Evolutionary conservation across 106 monocot genomes (phyloP).

Genomic region (Allium sativum): DNA sequence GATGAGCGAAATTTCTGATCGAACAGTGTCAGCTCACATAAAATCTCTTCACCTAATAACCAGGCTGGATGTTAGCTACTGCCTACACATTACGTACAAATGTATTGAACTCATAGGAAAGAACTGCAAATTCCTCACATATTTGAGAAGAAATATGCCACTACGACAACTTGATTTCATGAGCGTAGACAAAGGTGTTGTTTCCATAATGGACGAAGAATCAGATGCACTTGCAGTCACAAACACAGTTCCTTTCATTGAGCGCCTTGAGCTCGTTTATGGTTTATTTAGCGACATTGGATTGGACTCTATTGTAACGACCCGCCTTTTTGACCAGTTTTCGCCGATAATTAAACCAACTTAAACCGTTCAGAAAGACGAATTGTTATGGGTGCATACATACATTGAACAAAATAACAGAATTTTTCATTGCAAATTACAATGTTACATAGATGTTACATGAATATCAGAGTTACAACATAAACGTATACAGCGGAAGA

Average conservation of each 20-base stretch:
- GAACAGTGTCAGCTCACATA: slow-evolving; percentile 8
- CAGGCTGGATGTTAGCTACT: slow-evolving; percentile 51
- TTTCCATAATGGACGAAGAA: slow-evolving; percentile 17
- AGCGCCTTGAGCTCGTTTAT: slow-evolving; percentile 40
- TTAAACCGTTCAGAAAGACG: too few species aligned
- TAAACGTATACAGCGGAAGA: too few species aligned
- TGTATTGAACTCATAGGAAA: slow-evolving; percentile 34
- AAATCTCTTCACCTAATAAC: slow-evolving; percentile 13
- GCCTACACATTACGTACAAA: slow-evolving; percentile 27
- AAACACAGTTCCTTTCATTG: slow-evolving; percentile 26
- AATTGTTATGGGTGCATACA: too few species aligned
- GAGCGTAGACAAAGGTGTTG: slow-evolving; percentile 1
- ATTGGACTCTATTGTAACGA: too few species aligned
- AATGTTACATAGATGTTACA: too few species aligned
- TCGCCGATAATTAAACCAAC: too few species aligned
- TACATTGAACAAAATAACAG: too few species aligned
- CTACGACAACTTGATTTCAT: slow-evolving; percentile 10
- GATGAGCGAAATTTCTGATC: slow-evolving; percentile 38
- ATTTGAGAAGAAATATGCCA: slow-evolving; percentile 36
- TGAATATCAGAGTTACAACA: too few species aligned
- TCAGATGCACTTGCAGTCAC: slow-evolving; percentile 37
- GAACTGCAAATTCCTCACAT: slow-evolving; percentile 31
- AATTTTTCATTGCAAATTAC: too few species aligned
- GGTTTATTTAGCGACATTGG: slow-evolving; percentile 34
- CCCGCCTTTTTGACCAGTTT: too few species aligned